Evolutionary conservation across 1,284 basidiomycete genomes (phyloP).

Genomic region (Neolentinus lepideus): DNA sequence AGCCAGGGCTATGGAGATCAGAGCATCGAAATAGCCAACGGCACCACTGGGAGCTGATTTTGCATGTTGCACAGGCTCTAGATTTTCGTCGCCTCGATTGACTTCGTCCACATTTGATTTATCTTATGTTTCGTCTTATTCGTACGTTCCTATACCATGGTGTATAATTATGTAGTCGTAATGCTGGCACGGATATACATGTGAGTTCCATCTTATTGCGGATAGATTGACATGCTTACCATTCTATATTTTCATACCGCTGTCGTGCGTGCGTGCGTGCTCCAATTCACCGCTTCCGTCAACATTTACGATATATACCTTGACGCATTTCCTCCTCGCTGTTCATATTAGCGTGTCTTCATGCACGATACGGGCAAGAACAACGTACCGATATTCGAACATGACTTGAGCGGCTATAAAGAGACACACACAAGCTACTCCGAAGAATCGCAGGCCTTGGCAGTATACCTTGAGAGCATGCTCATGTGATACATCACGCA

Average conservation of each 20-base stretch:
- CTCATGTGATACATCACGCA: not conserved
- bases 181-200: not conserved
- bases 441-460: constrained; percentile 67
- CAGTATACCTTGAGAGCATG: too few species aligned
- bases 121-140: not conserved
- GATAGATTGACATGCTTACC: not conserved
- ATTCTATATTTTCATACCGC: not conserved
- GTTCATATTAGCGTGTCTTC: constrained; percentile 2
- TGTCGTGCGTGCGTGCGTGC: not conserved
- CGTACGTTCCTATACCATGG: not conserved
- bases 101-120: not conserved
- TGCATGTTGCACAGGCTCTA: not conserved
- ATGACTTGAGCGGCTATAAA: constrained; percentile 88
- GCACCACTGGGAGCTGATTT: not conserved
- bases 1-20: not conserved
- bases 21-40: not conserved
- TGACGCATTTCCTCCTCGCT: constrained; percentile 48
- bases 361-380: constrained; percentile 5
- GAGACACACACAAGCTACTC: constrained; percentile 55
- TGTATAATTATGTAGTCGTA: not conserved
- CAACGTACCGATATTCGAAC: constrained; percentile 83
- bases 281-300: constrained; percentile 6
- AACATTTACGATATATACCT: constrained; percentile 53
- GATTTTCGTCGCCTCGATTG: not conserved
- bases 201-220: not conserved